Evolutionary conservation across 2,329 filamentous ascomycete species (phyloP), one percentile per base, ranked within the genome.

Genomic region (Metarhizium album): DNA sequence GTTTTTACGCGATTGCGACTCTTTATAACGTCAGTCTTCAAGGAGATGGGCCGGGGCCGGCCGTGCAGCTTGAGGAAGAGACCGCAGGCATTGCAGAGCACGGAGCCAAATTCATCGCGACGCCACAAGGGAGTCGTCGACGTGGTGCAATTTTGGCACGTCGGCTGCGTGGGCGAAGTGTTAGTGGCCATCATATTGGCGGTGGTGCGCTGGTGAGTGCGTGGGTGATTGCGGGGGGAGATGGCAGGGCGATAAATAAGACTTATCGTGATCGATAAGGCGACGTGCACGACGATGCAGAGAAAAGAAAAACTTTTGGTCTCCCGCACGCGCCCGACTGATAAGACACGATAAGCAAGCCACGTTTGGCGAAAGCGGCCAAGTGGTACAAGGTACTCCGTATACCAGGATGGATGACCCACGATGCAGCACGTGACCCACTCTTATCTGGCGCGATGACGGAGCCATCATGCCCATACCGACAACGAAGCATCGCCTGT

Each of bases 11-110:
- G 84, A 71, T 98, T 98, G 63, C 93, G 89, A 74, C 90, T 96
- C 76, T 98, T 98, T 74, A 98, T 98, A 59, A 97, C 91, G 74
- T 98, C 93, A 46, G 93, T 97, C 78, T 98, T 98, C 61, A 98
- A 79, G 60, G 88, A 95, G 67, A 95, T 96, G 59, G 93, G 93
- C 51, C 93, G 84, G 54, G 93, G 83, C 24, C 90, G 86, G 57
- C 90, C 90, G 67, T 98, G 93, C 59, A 98, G 79, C 78, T 98
- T 98, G 62, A 97, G 79, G 70, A 97, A 98, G 52, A 98, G 79
- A 53, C 93, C 93, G 70, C 93, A 98, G 63, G 93, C 93, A 72
- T 98, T 98, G 82, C 93, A 98, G 48, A 98, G 85, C 37, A 98
- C 91, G 1, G 90, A 86, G 58, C 93, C 93, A 62, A 86, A 82